Conservation (phyloP, 2,329 filamentous ascomycete genomes). For the Alternaria longipes region DNA sequence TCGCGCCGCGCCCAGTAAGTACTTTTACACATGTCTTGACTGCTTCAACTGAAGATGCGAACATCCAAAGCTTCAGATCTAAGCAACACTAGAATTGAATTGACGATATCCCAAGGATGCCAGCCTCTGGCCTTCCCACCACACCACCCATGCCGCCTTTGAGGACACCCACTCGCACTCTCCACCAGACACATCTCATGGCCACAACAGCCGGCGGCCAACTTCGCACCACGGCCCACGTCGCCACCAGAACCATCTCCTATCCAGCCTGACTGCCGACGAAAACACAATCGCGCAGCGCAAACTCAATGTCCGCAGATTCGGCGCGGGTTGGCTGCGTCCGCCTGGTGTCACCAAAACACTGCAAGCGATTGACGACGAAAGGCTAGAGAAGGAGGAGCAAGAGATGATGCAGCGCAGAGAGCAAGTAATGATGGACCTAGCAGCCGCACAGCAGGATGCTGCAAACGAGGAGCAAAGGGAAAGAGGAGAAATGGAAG, state of each 20-base stretch:
- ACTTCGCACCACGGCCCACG: slow-evolving; percentile 28
- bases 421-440: slow-evolving; percentile 75
- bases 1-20: slow-evolving; percentile 29
- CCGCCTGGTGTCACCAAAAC: slow-evolving; percentile 91
- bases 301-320: slow-evolving; percentile 83
- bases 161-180: slow-evolving; percentile 31
- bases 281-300: slow-evolving; percentile 80
- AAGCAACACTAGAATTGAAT: neutral
- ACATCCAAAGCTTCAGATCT: neutral
- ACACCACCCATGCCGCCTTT: slow-evolving; percentile 27
- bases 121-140: slow-evolving; percentile 43
- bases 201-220: slow-evolving; percentile 28
- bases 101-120: slow-evolving; percentile 36
- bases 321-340: slow-evolving; percentile 88
- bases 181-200: slow-evolving; percentile 27
- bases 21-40: neutral
- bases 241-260: slow-evolving; percentile 48
- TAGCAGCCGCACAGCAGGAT: slow-evolving; percentile 68
- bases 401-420: slow-evolving; percentile 77
- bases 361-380: slow-evolving; percentile 87
- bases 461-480: slow-evolving; percentile 50
- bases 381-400: slow-evolving; percentile 87
- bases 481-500: slow-evolving; percentile 54
- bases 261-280: slow-evolving; percentile 76
- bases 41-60: neutral